These are phyloP conservation scores for Solanum peruvianum DNA, from an alignment of 257 asterid species.

Conservation along the genomic window DNA sequence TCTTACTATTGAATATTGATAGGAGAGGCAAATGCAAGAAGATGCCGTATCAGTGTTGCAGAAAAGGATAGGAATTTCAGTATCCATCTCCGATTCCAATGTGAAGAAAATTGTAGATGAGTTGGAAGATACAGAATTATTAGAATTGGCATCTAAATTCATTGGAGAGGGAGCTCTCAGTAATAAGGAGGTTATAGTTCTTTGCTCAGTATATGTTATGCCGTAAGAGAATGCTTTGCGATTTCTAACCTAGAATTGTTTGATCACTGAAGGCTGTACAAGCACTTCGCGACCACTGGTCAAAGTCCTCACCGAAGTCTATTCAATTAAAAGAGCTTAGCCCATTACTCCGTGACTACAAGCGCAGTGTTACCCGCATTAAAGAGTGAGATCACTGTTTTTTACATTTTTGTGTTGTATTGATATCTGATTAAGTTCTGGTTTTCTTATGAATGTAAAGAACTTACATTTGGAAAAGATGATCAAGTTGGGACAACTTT, in stretches of 20 bases:
- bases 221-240: neutral
- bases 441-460: neutral
- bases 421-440: neutral
- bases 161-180: conserved; percentile 28
- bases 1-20: conserved; percentile 7
- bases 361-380: conserved; percentile 47
- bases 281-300: conserved; percentile 78
- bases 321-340: conserved; percentile 72
- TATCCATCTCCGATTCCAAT: conserved; percentile 28
- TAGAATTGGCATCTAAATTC: conserved; percentile 47
- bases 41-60: conserved; percentile 44
- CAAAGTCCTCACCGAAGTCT: conserved; percentile 42
- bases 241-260: neutral
- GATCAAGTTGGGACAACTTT: neutral
- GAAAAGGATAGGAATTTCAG: conserved; percentile 47
- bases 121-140: conserved; percentile 61
- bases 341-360: conserved; percentile 79
- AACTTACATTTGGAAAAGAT: neutral
- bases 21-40: conserved; percentile 48
- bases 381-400: conserved; percentile 48
- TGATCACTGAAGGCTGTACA: conserved; percentile 44
- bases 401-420: neutral
- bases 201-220: neutral
- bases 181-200: conserved; percentile 42
- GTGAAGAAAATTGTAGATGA: conserved; percentile 37